phyloP scores from a whole-genome alignment of 2,329 filamentous ascomycete genomes.

The Pseudocercospora vitis region DNA sequence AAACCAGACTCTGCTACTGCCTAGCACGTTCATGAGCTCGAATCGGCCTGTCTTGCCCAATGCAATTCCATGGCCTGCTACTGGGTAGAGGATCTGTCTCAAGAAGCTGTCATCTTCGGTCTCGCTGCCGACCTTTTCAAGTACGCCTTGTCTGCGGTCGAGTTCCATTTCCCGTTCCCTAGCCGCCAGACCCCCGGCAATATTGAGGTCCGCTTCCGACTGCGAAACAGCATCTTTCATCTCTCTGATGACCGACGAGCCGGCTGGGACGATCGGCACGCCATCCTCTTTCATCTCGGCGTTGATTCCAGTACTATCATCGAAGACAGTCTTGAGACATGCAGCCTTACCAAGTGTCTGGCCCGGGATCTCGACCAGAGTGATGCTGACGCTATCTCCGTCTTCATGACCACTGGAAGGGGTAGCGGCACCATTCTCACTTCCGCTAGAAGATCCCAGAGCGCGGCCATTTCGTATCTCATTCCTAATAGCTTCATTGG shows the following conservation, averaged over 20 bases:
- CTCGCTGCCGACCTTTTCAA: slow-evolving; percentile 85
- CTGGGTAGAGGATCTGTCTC: slow-evolving; percentile 76
- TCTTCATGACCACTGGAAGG: slow-evolving; percentile 64
- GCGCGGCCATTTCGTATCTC: slow-evolving; percentile 70
- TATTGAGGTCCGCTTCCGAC: slow-evolving; percentile 75
- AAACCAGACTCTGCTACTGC: slow-evolving; percentile 90
- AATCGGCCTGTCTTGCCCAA: slow-evolving; percentile 76
- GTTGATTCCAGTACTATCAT: slow-evolving; percentile 90
- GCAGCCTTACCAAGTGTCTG: slow-evolving; percentile 80
- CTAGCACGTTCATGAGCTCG: slow-evolving; percentile 71
- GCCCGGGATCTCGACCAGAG: slow-evolving; percentile 80
- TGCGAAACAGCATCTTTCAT: slow-evolving; percentile 80
- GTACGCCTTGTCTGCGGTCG: slow-evolving; percentile 76
- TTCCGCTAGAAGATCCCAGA: slow-evolving; percentile 67
- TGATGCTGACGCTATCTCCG: slow-evolving; percentile 84
- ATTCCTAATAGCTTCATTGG: slow-evolving; percentile 77
- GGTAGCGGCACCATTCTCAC: slow-evolving; percentile 58
- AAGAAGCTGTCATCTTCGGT: slow-evolving; percentile 81
- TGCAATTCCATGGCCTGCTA: slow-evolving; percentile 73
- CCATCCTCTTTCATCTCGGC: slow-evolving; percentile 97
- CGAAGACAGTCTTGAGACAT: slow-evolving; percentile 87
- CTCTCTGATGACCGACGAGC: slow-evolving; percentile 81
- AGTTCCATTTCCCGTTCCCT: slow-evolving; percentile 74
- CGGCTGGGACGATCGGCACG: slow-evolving; percentile 69
- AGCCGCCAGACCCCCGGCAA: slow-evolving; percentile 64